These are phyloP conservation scores for Cladochytrium replicatum DNA, from an alignment of 192 early-diverging fungal genomes.

Conservation along the genomic window DNA sequence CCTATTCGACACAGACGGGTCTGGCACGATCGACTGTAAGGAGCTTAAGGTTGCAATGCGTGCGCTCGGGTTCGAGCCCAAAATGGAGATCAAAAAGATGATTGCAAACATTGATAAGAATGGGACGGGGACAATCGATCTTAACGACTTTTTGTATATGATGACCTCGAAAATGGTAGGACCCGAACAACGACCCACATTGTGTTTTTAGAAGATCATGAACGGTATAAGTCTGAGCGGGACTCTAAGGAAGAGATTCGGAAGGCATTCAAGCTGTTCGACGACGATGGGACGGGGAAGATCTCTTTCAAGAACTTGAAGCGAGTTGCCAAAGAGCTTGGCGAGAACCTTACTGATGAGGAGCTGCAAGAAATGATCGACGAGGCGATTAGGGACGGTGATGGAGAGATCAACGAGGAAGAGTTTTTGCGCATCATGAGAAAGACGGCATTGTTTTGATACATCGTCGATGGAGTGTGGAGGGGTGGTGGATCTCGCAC, in stretches of 20 bases:
- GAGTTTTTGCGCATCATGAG: constrained; percentile 57
- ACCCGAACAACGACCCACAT: background rate
- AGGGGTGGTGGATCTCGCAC: too few species aligned
- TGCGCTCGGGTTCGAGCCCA: constrained; percentile 59
- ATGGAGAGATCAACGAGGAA: constrained; percentile 49
- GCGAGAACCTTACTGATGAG: constrained; percentile 53
- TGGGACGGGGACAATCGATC: constrained; percentile 27
- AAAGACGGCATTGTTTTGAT: constrained; percentile 46
- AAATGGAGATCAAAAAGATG: constrained; percentile 43
- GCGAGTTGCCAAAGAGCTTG: constrained; percentile 48
- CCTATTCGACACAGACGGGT: constrained; percentile 45
- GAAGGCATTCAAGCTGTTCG: constrained; percentile 57
- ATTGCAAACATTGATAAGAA: constrained; percentile 24
- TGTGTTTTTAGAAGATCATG: constrained; percentile 20
- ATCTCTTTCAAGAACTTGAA: constrained; percentile 45
- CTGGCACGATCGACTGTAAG: constrained; percentile 50
- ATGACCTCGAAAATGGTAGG: constrained; percentile 27
- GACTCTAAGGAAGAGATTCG: constrained; percentile 51
- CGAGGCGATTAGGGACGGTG: constrained; percentile 52
- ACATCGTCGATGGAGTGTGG: too few species aligned
- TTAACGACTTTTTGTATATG: constrained; percentile 46
- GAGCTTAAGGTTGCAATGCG: constrained; percentile 61
- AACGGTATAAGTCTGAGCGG: constrained; percentile 18
- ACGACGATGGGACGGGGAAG: constrained; percentile 42
- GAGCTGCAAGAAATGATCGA: constrained; percentile 60